Base-by-base conservation (phyloP, 2,329 filamentous ascomycete genomes). In the Pyrenophora seminiperda region DNA sequence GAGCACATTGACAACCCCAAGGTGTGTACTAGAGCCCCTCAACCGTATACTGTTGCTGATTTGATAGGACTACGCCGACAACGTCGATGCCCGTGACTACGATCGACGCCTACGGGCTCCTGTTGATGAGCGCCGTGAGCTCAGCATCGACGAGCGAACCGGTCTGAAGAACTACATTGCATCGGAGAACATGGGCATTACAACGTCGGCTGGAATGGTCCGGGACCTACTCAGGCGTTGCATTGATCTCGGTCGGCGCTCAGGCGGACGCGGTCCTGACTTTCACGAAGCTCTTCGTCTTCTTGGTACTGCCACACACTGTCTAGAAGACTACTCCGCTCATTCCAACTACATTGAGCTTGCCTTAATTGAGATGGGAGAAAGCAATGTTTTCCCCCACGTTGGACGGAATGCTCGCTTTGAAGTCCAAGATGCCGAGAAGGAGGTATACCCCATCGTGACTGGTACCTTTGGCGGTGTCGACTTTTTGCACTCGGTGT, bases 381-480 rank as follows among this genome's bases (percentile, higher is more conserved):
- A 94, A 74, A 79, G 76, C 5, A 83, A 89, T 53, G 76, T 96
- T 52, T 97, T 97, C 73, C 90, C 93, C 19, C 91, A 96, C 66
- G 90, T 94, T 46, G 93, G 93, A 29, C 81, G 85, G 50, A 76
- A 83, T 62, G 91, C 91, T n/a, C 77, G 79, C 66, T 77, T 96
- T 20, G 78, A 83, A 37, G 80, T 97, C 20, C 78, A 81, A 27
- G 91, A 89, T 36, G 87, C 83, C 49, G 79, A 80, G 17, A 69
- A 79, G 27, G 67, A 80, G 4, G 89, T 96, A 53, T 96, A 89
- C 63, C 92, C 92, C 5, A 77, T 93, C 54, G 82, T 96, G 36
- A 97, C 92, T 1, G 92, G 93, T 52, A 97, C 92, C 5, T 97
- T 97, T 73, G 92, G 92, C 54, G 92, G 92, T 56, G 92, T 96